These are phyloP conservation scores for Brassica cretica DNA, from an alignment of 345 rosid genomes.

Conservation along the genomic window DNA sequence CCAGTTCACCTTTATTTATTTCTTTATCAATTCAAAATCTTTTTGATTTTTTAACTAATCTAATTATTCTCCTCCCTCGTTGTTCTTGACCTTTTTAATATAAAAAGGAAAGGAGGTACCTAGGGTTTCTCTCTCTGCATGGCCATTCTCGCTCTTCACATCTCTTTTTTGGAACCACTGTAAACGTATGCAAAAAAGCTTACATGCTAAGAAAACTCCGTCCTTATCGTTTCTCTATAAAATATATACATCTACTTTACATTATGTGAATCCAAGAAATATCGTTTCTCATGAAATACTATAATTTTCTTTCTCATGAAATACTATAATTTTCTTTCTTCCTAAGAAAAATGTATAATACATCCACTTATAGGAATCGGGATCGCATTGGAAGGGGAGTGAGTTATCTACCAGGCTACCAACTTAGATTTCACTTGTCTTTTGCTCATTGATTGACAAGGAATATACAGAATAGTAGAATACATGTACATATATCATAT, in stretches of 20 bases:
- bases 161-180: constrained; percentile 31
- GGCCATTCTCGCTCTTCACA: constrained; percentile 42
- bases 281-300: constrained; percentile 4
- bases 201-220: constrained; percentile 39
- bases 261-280: not conserved
- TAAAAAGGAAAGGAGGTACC: constrained; percentile 19
- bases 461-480: not conserved
- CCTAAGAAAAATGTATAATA: not conserved
- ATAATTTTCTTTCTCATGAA: not conserved
- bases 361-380: not conserved
- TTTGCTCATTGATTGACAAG: constrained; percentile 19
- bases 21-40: constrained; percentile 27
- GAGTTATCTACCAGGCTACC: constrained; percentile 6
- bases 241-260: not conserved
- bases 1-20: constrained; percentile 37
- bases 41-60: constrained; percentile 23
- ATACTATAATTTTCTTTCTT: constrained; percentile 4
- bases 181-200: constrained; percentile 34
- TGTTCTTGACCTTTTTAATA: constrained; percentile 32
- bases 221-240: constrained; percentile 28
- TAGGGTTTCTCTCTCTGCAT: constrained; percentile 45
- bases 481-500: not conserved
- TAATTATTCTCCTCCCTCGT: constrained; percentile 29
- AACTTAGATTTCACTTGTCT: constrained; percentile 22
- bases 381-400: constrained; percentile 18